Base-by-base conservation (phyloP, 202 grass and related monocot genomes). In the Digitaria exilis region DNA sequence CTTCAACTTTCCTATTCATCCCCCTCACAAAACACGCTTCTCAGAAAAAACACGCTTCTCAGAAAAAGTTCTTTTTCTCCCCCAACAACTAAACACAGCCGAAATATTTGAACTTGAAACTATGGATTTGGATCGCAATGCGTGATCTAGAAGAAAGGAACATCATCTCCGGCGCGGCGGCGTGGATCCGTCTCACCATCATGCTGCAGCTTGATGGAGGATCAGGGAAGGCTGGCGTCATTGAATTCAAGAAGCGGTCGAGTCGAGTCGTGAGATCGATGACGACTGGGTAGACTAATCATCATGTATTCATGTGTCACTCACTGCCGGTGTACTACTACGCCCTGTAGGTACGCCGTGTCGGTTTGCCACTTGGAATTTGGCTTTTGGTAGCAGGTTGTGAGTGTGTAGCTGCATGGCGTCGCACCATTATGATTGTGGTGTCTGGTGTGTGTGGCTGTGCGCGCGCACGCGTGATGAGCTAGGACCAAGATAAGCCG, bases 111-210 rank as follows among this genome's bases (percentile, higher is more conserved):
- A n/a, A n/a, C n/a, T n/a, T n/a, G n/a, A n/a, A n/a, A n/a, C n/a
- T n/a, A n/a, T 48, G 45, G 5, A 48, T 48, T 48, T 3, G 14
- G 18, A 52, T 52, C 18, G 50, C 50, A 52, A 21, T 52, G 50
- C 50, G 2, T 8, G 6, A 21, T 52, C 1, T 52, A 8, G 7
- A 52, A 8, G 7, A 3, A 21, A n/a, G 46, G 46, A 49, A 49
- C 15, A 52, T 13, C 0, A 9, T n/a, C 19, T 21, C 12, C 17
- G 35, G 34, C 28, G 67, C 67, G 4, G 3, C 10, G 10, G 24
- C 14, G 82, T 97, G 89, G 50, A 97, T 85, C 72, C 69, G 69
- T 44, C 80, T 94, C 21, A 24, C 77, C 89, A 91, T 28, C 7
- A 28, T 69, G 71, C 34, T 79, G 77, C n/a, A n/a, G n/a, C n/a